These are phyloP conservation scores for Populus simonii DNA, from an alignment of 345 rosid genomes.

Conservation along the genomic window DNA sequence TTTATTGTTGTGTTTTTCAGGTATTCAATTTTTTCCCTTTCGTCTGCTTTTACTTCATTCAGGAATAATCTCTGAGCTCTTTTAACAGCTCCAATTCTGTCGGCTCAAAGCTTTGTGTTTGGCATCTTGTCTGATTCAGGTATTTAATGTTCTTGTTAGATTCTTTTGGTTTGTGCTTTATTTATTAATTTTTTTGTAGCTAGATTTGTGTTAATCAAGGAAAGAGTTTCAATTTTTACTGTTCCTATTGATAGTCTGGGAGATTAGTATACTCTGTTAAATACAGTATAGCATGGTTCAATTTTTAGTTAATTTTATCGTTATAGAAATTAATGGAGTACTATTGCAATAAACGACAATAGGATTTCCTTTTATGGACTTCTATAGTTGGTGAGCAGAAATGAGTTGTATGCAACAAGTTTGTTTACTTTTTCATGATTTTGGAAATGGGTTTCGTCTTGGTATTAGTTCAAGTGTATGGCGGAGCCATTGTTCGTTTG, in stretches of 20 bases:
- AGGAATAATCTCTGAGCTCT: conserved; percentile 26
- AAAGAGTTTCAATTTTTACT: conserved; percentile 11
- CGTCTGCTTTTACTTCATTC: conserved; percentile 38
- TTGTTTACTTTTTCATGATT: conserved; percentile 4
- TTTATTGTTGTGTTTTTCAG: conserved; percentile 25
- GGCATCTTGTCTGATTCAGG: conserved; percentile 41
- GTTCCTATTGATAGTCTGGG: not conserved
- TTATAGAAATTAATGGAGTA: conserved; percentile 9
- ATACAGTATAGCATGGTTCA: not conserved
- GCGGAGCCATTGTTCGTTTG: not conserved
- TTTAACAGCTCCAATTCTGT: conserved; percentile 11
- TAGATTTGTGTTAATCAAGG: conserved; percentile 1
- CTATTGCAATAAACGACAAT: conserved; percentile 13
- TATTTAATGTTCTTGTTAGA: conserved; percentile 10
- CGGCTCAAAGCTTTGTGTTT: conserved; percentile 11
- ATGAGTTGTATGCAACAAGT: not conserved
- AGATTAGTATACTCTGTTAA: not conserved
- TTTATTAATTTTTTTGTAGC: not conserved
- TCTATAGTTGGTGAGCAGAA: conserved; percentile 3
- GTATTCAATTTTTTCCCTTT: conserved; percentile 29
- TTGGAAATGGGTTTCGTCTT: not conserved
- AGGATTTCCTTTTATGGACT: conserved; percentile 8
- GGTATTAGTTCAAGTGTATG: not conserved
- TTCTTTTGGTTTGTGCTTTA: not conserved
- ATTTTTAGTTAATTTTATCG: not conserved